Conservation (phyloP, 805 yeast genomes). For the Ogataea ganodermae region DNA sequence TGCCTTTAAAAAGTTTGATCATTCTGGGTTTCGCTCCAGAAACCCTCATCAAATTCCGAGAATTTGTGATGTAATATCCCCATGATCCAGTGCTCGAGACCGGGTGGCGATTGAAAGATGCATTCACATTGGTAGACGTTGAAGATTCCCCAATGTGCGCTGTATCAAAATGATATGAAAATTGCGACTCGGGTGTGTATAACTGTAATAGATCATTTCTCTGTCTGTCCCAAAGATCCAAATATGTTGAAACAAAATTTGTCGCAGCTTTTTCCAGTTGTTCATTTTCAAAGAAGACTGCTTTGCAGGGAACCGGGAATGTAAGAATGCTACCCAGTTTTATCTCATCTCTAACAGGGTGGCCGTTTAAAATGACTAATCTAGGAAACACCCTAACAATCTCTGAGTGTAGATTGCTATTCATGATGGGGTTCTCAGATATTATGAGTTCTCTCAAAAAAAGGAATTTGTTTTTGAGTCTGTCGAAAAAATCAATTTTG, state of each 20-base stretch:
- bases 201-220: conserved; percentile 68
- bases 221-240: conserved; percentile 80
- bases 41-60: conserved; percentile 75
- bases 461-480: conserved; percentile 76
- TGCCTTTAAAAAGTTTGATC: conserved; percentile 67
- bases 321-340: conserved; percentile 52
- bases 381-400: conserved; percentile 77
- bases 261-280: conserved; percentile 71
- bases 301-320: conserved; percentile 57
- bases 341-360: conserved; percentile 70
- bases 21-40: conserved; percentile 55
- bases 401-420: conserved; percentile 53
- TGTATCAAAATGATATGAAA: conserved; percentile 77
- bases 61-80: conserved; percentile 68
- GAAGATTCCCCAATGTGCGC: conserved; percentile 42
- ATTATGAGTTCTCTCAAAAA: conserved; percentile 75
- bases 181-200: conserved; percentile 82
- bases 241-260: conserved; percentile 73
- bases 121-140: neutral
- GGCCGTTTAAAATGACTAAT: conserved; percentile 75
- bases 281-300: conserved; percentile 78
- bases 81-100: conserved; percentile 38
- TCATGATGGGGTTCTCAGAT: conserved; percentile 71
- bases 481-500: conserved; percentile 60
- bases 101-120: neutral